Conservation (phyloP, 805 yeast species). For the Ascoidea rubescens region DNA sequence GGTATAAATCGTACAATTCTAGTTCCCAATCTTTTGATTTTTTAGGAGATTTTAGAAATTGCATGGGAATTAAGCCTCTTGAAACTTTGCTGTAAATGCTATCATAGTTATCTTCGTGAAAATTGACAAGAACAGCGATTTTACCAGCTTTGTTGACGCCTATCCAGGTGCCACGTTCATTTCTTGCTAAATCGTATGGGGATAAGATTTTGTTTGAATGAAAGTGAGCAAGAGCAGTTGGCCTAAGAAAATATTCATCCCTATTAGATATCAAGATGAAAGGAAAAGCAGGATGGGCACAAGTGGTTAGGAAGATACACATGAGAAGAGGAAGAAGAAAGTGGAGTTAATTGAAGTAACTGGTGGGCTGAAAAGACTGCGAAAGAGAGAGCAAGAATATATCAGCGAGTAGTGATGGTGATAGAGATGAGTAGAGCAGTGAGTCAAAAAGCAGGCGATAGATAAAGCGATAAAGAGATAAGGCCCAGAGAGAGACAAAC, state of each 20-base stretch:
- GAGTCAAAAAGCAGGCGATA: too few species aligned
- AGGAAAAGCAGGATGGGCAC: conserved; percentile 60
- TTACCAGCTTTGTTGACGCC: conserved; percentile 49
- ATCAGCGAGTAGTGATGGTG: too few species aligned
- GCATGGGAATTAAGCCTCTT: conserved; percentile 37
- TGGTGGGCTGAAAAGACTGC: too few species aligned
- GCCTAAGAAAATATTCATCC: conserved; percentile 71
- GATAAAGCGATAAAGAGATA: too few species aligned
- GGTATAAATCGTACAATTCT: conserved; percentile 13
- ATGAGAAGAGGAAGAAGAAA: conserved; percentile 20
- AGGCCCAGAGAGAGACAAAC: too few species aligned
- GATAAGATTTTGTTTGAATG: conserved; percentile 32
- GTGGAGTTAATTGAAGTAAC: too few species aligned
- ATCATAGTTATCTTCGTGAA: conserved; percentile 31
- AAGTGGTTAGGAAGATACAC: conserved; percentile 70
- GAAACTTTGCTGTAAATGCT: conserved; percentile 25
- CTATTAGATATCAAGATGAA: conserved; percentile 69
- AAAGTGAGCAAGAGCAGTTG: conserved; percentile 45
- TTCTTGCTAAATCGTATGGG: conserved; percentile 62
- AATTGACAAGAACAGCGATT: conserved; percentile 66
- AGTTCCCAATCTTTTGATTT: conserved; percentile 32
- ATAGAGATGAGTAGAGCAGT: too few species aligned
- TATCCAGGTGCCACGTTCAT: conserved; percentile 85
- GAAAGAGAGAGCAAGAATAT: too few species aligned
- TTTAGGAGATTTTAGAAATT: conserved; percentile 24